These are phyloP conservation scores for Alternaria dauci DNA, from an alignment of 2,329 filamentous ascomycete genomes.

Conservation along the genomic window DNA sequence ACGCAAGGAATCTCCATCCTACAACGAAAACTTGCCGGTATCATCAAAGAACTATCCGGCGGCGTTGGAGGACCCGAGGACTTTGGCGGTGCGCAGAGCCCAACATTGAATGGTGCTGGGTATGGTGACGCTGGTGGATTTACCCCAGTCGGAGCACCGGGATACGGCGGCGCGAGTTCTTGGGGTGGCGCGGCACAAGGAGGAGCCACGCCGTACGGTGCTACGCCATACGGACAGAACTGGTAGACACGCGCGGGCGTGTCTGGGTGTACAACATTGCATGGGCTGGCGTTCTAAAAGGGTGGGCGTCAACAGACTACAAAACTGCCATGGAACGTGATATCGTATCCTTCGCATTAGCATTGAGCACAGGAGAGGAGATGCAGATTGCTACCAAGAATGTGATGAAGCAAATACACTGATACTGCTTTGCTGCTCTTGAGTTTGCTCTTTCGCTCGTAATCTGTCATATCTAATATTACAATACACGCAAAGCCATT, in stretches of 20 bases:
- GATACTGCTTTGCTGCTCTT: slow-evolving; percentile 11
- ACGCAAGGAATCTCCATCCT: slow-evolving; percentile 87
- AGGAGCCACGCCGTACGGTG: slow-evolving; percentile 64
- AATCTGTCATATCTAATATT: slow-evolving; percentile 29
- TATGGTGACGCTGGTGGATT: slow-evolving; percentile 68
- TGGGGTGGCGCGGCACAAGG: slow-evolving; percentile 65
- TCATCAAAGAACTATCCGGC: slow-evolving; percentile 72
- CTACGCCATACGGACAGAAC: slow-evolving; percentile 65
- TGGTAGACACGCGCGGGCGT: slow-evolving; percentile 24
- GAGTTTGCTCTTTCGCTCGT: slow-evolving; percentile 7
- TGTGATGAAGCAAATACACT: slow-evolving; percentile 13
- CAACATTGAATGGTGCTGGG: slow-evolving; percentile 60
- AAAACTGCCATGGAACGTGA: background rate
- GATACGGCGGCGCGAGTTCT: slow-evolving; percentile 61
- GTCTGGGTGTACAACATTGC: slow-evolving; percentile 32
- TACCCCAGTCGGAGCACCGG: slow-evolving; percentile 66
- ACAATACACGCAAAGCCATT: slow-evolving; percentile 28
- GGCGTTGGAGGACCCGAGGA: slow-evolving; percentile 62
- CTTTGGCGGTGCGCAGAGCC: slow-evolving; percentile 71
- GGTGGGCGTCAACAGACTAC: slow-evolving; percentile 13
- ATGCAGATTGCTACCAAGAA: background rate
- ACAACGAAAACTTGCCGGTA: slow-evolving; percentile 85
- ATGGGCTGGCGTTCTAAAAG: slow-evolving; percentile 39
- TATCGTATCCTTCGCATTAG: background rate
- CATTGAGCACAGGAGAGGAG: background rate